Conservation (phyloP, 495 filamentous ascomycete species). For the Penicillium verhagenii region DNA sequence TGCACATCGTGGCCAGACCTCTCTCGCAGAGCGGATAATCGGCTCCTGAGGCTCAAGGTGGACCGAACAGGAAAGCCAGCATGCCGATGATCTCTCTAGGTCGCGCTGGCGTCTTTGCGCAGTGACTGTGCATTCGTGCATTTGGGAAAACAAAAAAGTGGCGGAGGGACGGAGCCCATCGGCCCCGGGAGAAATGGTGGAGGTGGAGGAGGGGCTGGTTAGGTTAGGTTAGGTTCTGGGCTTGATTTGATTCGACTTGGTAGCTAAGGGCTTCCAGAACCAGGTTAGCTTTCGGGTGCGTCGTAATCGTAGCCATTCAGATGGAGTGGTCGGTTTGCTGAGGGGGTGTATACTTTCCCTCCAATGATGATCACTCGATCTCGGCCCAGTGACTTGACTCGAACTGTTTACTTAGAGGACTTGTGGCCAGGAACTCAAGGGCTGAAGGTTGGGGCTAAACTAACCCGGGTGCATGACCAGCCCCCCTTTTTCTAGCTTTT, state of each 20-base stretch:
- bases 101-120: slow-evolving; percentile 3
- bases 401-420: neutral
- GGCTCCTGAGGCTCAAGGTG: slow-evolving; percentile 21
- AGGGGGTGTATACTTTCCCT: neutral
- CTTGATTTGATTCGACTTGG: slow-evolving; percentile 1
- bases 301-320: slow-evolving; percentile 20
- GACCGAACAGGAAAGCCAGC: slow-evolving; percentile 3
- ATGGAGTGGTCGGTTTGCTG: neutral
- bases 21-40: slow-evolving; percentile 10
- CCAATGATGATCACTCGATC: neutral
- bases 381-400: slow-evolving; percentile 3
- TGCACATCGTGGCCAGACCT: slow-evolving; percentile 1
- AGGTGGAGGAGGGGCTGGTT: too few species aligned
- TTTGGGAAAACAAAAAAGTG: too few species aligned
- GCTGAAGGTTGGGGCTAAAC: slow-evolving; percentile 29
- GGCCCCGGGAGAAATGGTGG: neutral
- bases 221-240: too few species aligned
- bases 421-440: slow-evolving; percentile 12
- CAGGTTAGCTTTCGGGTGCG: slow-evolving; percentile 18
- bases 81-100: slow-evolving; percentile 7
- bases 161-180: slow-evolving; percentile 2
- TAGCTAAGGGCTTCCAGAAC: slow-evolving; percentile 22
- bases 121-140: neutral
- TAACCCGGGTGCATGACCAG: slow-evolving; percentile 14
- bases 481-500: slow-evolving; percentile 1